Conservation (phyloP, 2,329 filamentous ascomycete species). For the Diaporthe ilicicola region DNA sequence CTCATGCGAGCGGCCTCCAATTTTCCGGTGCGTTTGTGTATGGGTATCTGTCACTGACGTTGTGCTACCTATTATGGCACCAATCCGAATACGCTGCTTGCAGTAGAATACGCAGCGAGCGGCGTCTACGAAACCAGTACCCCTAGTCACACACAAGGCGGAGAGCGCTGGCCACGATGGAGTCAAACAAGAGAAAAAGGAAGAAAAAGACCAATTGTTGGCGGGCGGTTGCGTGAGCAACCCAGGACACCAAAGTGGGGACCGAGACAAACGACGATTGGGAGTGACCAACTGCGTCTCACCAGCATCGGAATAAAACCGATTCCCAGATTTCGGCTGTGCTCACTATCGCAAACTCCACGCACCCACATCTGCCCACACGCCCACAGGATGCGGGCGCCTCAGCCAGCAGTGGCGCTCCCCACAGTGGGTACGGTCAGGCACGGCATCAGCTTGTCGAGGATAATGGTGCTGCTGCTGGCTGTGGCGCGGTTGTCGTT, state of each 20-base stretch:
- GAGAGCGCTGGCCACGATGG: slow-evolving; percentile 10
- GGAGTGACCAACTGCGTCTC: slow-evolving; percentile 18
- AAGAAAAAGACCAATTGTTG: slow-evolving; percentile 2
- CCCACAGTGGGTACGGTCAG: slow-evolving; percentile 12
- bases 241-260: not conserved
- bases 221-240: slow-evolving; percentile 23
- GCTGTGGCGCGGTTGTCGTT: slow-evolving; percentile 1
- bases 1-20: slow-evolving; percentile 21
- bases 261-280: not conserved
- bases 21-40: not conserved
- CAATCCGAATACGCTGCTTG: not conserved
- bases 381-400: not conserved
- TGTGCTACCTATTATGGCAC: not conserved
- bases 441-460: slow-evolving; percentile 14
- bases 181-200: not conserved
- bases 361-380: not conserved
- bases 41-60: slow-evolving; percentile 5
- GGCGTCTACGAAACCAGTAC: not conserved
- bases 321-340: slow-evolving; percentile 15
- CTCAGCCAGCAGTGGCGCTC: slow-evolving; percentile 4
- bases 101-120: not conserved
- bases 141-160: not conserved
- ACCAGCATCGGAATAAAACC: slow-evolving; percentile 15
- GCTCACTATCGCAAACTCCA: not conserved
- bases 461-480: not conserved